Evolutionary conservation across 768 basidiomycete species (phyloP).

Genomic region (Mycena maculata): DNA sequence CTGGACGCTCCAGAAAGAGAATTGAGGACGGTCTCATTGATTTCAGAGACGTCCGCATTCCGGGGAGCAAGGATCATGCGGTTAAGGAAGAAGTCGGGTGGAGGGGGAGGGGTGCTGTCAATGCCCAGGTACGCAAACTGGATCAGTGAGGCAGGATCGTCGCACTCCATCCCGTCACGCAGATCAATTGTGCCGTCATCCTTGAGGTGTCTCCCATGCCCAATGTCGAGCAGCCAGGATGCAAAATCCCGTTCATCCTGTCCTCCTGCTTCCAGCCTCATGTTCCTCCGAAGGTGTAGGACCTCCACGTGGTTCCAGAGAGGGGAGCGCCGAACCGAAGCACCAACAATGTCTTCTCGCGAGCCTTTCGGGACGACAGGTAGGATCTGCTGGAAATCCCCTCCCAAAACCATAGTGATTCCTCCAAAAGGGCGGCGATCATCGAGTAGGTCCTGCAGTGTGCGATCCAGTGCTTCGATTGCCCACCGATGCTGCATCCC

Average conservation of each 20-base stretch:
- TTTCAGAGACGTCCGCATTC: slow-evolving; percentile 52
- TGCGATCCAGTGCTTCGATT: no score
- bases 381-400: no score
- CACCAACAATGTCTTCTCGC: no score
- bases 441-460: no score
- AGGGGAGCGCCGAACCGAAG: no score
- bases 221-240: slow-evolving; percentile 32
- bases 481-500: no score
- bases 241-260: slow-evolving; percentile 35
- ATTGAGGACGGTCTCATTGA: slow-evolving; percentile 44
- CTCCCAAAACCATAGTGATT: no score
- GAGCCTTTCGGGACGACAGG: no score
- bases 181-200: slow-evolving; percentile 14
- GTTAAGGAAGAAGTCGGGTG: slow-evolving; percentile 47
- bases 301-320: slow-evolving; percentile 47
- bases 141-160: slow-evolving; percentile 46
- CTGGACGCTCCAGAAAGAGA: slow-evolving; percentile 38
- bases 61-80: slow-evolving; percentile 49
- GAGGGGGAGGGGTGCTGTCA: slow-evolving; percentile 17
- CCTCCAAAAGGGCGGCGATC: no score
- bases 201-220: slow-evolving; percentile 29
- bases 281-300: slow-evolving; percentile 49
- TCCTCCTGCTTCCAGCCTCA: slow-evolving; percentile 45
- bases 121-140: slow-evolving; percentile 38
- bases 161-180: slow-evolving; percentile 17